phyloP scores from a whole-genome alignment of 805 yeast species.

The Candida xiaguanensis region DNA sequence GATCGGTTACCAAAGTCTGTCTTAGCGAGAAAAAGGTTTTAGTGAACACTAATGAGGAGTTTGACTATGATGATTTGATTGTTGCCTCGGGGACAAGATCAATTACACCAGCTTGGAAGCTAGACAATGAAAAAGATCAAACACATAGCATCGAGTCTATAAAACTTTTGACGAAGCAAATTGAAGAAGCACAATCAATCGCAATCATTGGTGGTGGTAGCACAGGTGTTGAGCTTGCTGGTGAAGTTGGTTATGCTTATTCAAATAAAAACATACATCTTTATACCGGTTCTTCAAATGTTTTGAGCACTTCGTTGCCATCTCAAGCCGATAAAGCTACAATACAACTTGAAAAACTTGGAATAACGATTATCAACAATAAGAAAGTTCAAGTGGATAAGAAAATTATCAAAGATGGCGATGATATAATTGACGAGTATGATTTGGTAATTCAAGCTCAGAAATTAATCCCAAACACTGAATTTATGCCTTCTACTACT shows the following conservation, averaged over 20 bases:
- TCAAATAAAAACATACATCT: conserved; percentile 16
- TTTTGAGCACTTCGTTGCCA: conserved; percentile 8
- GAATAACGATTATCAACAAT: conserved; percentile 23
- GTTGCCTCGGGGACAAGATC: conserved; percentile 32
- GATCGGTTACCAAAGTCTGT: conserved; percentile 21
- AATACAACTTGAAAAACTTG: conserved; percentile 13
- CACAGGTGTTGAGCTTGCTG: conserved; percentile 37
- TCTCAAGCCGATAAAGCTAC: conserved; percentile 13
- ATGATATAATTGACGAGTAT: conserved; percentile 17
- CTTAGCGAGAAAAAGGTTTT: conserved; percentile 19
- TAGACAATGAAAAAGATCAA: conserved; percentile 16
- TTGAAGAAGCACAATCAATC: conserved; percentile 21
- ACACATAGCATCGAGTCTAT: conserved; percentile 14
- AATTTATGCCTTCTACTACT: conserved; percentile 21
- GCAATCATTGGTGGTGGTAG: conserved; percentile 41
- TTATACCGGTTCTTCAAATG: conserved; percentile 19
- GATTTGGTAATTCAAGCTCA: conserved; percentile 29
- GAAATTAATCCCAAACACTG: conserved; percentile 28
- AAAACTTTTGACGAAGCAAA: conserved; percentile 12
- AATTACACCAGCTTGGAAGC: conserved; percentile 21
- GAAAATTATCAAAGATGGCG: conserved; percentile 13
- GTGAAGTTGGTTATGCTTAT: conserved; percentile 26
- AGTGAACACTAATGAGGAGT: conserved; percentile 7
- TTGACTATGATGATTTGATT: conserved; percentile 28
- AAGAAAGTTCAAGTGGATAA: conserved; percentile 10